Evolutionary conservation across 768 basidiomycete species (phyloP).

Genomic region (Leccinum subgranulosum): DNA sequence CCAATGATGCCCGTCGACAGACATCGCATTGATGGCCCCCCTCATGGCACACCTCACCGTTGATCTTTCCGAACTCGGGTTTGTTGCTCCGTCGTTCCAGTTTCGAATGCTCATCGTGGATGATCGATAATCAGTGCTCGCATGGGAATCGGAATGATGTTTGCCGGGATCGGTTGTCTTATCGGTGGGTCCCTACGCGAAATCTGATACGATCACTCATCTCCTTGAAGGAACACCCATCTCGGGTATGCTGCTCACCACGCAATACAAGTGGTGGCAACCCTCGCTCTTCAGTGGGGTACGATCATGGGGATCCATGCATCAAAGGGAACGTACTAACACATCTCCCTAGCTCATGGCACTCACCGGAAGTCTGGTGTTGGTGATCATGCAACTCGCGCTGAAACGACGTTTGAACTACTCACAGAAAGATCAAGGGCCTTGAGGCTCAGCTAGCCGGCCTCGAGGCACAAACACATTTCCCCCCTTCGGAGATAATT

Average conservation of each 20-base stretch:
- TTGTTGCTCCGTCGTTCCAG: not conserved
- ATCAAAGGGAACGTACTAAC: not conserved
- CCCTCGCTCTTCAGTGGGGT: conserved; percentile 52
- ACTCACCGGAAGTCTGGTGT: conserved; percentile 1
- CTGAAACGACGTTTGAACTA: conserved; percentile 2
- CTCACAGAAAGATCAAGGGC: not conserved
- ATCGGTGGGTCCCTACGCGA: conserved; percentile 13
- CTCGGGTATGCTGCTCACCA: conserved; percentile 50
- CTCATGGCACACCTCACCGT: conserved; percentile 17
- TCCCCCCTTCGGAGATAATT: not conserved
- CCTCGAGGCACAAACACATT: not conserved
- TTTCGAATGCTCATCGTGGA: not conserved
- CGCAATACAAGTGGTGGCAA: conserved; percentile 53
- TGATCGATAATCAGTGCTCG: not conserved
- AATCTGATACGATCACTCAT: not conserved
- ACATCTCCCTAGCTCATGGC: conserved; percentile 3
- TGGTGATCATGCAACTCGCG: conserved; percentile 7
- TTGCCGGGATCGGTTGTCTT: conserved; percentile 17
- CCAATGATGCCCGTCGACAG: conserved; percentile 10
- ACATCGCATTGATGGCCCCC: conserved; percentile 38
- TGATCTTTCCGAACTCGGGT: conserved; percentile 48
- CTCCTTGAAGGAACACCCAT: conserved; percentile 46
- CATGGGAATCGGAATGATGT: not conserved
- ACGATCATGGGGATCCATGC: not conserved
- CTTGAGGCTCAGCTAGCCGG: not conserved